phyloP scores from a whole-genome alignment of 352 stramenopile species.

The Phytophthora pseudosyringae region DNA sequence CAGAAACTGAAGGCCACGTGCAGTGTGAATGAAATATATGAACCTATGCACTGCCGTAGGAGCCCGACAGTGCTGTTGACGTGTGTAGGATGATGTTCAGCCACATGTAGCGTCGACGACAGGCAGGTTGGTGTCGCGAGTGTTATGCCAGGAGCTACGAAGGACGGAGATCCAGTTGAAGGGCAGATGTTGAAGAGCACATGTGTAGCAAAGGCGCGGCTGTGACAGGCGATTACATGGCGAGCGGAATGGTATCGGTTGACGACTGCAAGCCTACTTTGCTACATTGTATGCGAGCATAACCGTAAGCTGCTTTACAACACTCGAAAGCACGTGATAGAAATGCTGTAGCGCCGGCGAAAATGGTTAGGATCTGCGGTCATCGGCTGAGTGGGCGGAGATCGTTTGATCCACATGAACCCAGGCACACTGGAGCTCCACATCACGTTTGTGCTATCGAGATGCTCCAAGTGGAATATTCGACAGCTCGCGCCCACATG shows the following conservation, averaged over 20 bases:
- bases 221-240: slow-evolving; percentile 12
- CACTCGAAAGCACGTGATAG: background rate
- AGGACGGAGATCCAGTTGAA: slow-evolving; percentile 21
- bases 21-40: background rate
- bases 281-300: background rate
- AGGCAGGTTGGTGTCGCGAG: slow-evolving; percentile 4
- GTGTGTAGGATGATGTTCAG: background rate
- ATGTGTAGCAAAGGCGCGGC: slow-evolving; percentile 13
- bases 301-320: background rate
- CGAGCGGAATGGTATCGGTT: slow-evolving; percentile 6
- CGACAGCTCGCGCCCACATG: slow-evolving; percentile 1
- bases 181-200: slow-evolving; percentile 19
- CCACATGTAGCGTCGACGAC: slow-evolving; percentile 1
- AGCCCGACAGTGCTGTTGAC: background rate
- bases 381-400: background rate
- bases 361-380: background rate
- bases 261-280: background rate
- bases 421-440: background rate
- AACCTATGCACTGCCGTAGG: background rate
- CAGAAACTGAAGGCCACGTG: background rate
- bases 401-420: background rate
- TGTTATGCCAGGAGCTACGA: slow-evolving; percentile 5
- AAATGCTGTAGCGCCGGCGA: background rate
- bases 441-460: background rate
- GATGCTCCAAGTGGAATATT: slow-evolving; percentile 3